Percentiles rank a stretch among this genome's conserved stretches.
Conservation (phyloP, 805 yeast species). For the Kluyveromyces starmeri region DNA sequence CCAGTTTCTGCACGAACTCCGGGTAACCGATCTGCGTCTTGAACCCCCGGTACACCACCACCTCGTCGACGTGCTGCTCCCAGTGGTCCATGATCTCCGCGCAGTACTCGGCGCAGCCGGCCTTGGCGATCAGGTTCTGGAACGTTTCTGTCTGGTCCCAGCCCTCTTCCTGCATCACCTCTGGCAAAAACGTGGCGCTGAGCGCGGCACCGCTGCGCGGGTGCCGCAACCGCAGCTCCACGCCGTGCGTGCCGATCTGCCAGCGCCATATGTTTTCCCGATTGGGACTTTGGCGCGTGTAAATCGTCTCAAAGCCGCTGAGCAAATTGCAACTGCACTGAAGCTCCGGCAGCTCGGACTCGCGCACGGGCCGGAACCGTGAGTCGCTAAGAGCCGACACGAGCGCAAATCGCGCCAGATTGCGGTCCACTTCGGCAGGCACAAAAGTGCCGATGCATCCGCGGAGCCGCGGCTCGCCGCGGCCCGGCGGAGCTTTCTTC, state of each 20-base stretch:
- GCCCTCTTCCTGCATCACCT: conserved; percentile 79
- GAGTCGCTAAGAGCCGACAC: conserved; percentile 70
- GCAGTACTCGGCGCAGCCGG: conserved; percentile 36
- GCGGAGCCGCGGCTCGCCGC: conserved; percentile 33
- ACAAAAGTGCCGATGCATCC: conserved; percentile 94
- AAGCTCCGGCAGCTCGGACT: conserved; percentile 44
- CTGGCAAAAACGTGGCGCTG: conserved; percentile 83
- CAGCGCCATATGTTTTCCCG: conserved; percentile 54
- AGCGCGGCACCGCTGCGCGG: conserved; percentile 29
- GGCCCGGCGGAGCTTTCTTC: conserved; percentile 41
- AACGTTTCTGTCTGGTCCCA: conserved; percentile 74
- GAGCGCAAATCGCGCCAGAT: conserved; percentile 54
- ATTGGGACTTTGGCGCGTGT: conserved; percentile 27
- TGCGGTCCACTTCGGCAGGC: conserved; percentile 42
- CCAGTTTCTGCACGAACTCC: conserved; percentile 28
- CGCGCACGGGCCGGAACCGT: conserved; percentile 59
- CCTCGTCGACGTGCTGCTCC: conserved; percentile 29
- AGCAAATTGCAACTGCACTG: conserved; percentile 30
- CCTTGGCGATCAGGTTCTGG: conserved; percentile 60
- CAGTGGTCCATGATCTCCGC: conserved; percentile 28
- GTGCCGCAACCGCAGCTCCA: conserved; percentile 45
- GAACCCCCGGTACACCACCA: conserved; percentile 49
- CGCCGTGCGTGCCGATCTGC: conserved; percentile 78
- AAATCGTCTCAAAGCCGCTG: conserved; percentile 32
- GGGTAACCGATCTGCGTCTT: conserved; percentile 36